A percentile compares a stretch with the other conserved stretches of the same genome.
These are phyloP conservation scores for Septoria linicola DNA, from an alignment of 2,329 filamentous ascomycete genomes.

Conservation along the genomic window DNA sequence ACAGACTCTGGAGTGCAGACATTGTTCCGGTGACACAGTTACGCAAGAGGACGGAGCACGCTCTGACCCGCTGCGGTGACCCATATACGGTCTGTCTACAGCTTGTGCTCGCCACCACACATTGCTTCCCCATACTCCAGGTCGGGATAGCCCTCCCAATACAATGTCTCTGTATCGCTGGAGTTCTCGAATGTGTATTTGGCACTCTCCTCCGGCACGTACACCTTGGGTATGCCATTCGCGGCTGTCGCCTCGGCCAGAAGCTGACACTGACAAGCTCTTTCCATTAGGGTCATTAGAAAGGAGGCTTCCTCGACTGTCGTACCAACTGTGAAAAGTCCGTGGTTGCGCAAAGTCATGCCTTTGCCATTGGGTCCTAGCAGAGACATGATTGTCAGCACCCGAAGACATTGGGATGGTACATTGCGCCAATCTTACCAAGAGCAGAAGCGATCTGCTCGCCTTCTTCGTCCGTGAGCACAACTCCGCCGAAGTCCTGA, in stretches of 20 bases:
- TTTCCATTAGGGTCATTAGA: constrained; percentile 66
- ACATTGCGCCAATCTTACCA: no score
- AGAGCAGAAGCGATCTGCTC: constrained; percentile 62
- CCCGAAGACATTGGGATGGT: no score
- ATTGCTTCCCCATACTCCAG: constrained; percentile 42
- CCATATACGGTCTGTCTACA: no score
- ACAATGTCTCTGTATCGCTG: constrained; percentile 50
- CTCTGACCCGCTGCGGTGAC: no score
- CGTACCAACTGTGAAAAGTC: constrained; percentile 65
- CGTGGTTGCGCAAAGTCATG: constrained; percentile 69
- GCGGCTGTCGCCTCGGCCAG: constrained; percentile 65
- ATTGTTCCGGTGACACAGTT: no score
- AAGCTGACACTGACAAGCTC: constrained; percentile 67
- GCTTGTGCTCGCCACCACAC: constrained; percentile 30
- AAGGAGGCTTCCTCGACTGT: constrained; percentile 76
- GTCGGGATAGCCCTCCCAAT: constrained; percentile 55
- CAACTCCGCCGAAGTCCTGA: constrained; percentile 62
- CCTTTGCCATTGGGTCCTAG: constrained; percentile 60
- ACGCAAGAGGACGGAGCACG: no score
- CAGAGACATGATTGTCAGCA: no score
- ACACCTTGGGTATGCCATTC: constrained; percentile 52
- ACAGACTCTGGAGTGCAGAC: no score
- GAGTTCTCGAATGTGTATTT: constrained; percentile 53
- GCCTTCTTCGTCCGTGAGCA: constrained; percentile 64
- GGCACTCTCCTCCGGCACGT: constrained; percentile 58